Evolutionary conservation across 345 rosid genomes (phyloP).

Genomic region (Pugionium cornutum): DNA sequence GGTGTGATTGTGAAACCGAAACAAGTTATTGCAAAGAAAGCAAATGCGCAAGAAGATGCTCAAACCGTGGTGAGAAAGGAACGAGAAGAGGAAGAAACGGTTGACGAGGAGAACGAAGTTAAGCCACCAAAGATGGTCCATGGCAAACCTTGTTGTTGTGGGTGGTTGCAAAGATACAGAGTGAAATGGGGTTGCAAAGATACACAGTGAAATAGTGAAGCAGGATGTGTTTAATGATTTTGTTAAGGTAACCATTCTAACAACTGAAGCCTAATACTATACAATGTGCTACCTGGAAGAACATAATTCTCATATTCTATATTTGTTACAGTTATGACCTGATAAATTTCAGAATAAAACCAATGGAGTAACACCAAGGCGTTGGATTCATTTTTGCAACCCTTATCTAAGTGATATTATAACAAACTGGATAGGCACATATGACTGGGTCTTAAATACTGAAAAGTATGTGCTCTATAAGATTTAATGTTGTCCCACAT

Average conservation of each 20-base stretch:
- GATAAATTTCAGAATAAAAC: conserved; percentile 77
- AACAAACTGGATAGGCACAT: conserved; percentile 64
- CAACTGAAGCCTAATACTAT: conserved; percentile 12
- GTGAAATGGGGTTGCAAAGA: conserved; percentile 81
- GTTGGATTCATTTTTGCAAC: conserved; percentile 80
- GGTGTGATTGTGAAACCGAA: conserved; percentile 59
- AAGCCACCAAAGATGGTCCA: conserved; percentile 54
- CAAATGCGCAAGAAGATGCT: too few relatives aligned
- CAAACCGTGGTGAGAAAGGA: conserved; percentile 25
- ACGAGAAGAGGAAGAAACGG: conserved; percentile 40
- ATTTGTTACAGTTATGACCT: conserved; percentile 64
- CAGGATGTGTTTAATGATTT: conserved; percentile 69
- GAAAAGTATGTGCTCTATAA: conserved; percentile 47
- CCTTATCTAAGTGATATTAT: conserved; percentile 65
- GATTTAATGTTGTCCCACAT: conserved; percentile 12
- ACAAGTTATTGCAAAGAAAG: conserved; percentile 31
- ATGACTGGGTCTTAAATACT: conserved; percentile 71
- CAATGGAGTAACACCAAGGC: conserved; percentile 80
- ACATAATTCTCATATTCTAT: conserved; percentile 27
- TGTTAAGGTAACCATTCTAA: conserved; percentile 47
- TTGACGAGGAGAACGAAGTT: conserved; percentile 42
- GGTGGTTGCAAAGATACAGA: too few relatives aligned
- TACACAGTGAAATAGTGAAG: conserved; percentile 77
- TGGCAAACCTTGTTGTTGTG: conserved; percentile 68
- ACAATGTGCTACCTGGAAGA: conserved; percentile 11